Evolutionary conservation across 352 stramenopile genomes (phyloP).

Genomic region (Pythium periplocum): DNA sequence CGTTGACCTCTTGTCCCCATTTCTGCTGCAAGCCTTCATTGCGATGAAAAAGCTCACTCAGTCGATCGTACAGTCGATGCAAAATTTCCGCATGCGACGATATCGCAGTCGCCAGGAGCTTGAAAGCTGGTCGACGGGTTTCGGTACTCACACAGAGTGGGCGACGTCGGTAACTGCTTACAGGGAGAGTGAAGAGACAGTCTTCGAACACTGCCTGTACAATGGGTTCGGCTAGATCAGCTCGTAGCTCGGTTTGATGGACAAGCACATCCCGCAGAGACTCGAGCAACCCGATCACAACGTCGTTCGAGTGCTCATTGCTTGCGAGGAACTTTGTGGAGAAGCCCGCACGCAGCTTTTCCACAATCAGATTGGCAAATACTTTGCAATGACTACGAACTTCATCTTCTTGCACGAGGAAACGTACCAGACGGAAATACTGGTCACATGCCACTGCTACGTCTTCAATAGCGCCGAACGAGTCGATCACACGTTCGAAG

Average conservation of each 20-base stretch:
- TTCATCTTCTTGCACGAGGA: slow-evolving; percentile 57
- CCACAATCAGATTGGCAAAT: slow-evolving; percentile 43
- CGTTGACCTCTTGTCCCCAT: slow-evolving; percentile 81
- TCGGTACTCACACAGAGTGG: slow-evolving; percentile 75
- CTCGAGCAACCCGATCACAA: slow-evolving; percentile 71
- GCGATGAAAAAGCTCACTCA: slow-evolving; percentile 57
- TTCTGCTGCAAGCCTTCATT: slow-evolving; percentile 58
- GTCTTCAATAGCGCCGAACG: slow-evolving; percentile 56
- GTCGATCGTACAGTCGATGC: slow-evolving; percentile 44
- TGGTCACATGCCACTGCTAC: slow-evolving; percentile 60
- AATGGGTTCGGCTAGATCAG: slow-evolving; percentile 51
- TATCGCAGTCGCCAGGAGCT: slow-evolving; percentile 73
- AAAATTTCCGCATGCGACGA: slow-evolving; percentile 60
- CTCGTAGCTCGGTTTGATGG: slow-evolving; percentile 41
- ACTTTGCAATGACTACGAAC: slow-evolving; percentile 41
- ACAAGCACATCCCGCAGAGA: slow-evolving; percentile 69
- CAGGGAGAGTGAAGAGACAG: slow-evolving; percentile 79
- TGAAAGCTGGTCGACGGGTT: slow-evolving; percentile 74
- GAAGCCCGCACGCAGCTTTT: slow-evolving; percentile 64
- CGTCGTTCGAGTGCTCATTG: slow-evolving; percentile 61
- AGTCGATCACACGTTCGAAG: slow-evolving; percentile 67
- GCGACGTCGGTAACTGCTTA: slow-evolving; percentile 49
- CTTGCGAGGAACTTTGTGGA: slow-evolving; percentile 75
- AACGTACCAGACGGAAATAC: slow-evolving; percentile 65
- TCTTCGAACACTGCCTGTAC: slow-evolving; percentile 83